A percentile compares a stretch with the other conserved stretches of the same genome.
These are phyloP conservation scores for Cladosporium phlei DNA, from an alignment of 2,329 filamentous ascomycete species.

Conservation along the genomic window DNA sequence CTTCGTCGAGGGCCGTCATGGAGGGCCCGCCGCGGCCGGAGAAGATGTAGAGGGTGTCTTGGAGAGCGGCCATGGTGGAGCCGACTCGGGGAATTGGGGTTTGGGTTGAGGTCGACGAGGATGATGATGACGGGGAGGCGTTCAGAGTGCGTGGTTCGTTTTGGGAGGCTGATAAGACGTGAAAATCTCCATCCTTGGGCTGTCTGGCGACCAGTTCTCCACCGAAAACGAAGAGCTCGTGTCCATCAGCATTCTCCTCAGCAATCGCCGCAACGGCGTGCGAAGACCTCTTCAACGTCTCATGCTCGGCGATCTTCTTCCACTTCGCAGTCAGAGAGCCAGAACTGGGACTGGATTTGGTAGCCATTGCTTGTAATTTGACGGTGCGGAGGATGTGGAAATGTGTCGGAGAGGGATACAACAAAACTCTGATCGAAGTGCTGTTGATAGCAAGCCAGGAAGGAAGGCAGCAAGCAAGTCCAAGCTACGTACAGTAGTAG, in stretches of 20 bases:
- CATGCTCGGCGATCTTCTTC: constrained; percentile 32
- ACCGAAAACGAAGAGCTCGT: constrained; percentile 70
- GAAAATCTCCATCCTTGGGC: constrained; percentile 68
- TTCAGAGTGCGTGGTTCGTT: constrained; percentile 5
- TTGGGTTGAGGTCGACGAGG: background rate
- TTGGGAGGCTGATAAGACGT: constrained; percentile 47
- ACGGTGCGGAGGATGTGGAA: no score
- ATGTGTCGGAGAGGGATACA: no score
- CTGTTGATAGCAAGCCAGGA: no score
- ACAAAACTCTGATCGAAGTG: no score
- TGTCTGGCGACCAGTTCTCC: constrained; percentile 64
- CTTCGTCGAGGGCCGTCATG: constrained; percentile 68
- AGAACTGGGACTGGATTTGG: no score
- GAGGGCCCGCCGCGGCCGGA: constrained; percentile 68
- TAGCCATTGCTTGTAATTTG: no score
- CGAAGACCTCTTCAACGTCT: constrained; percentile 63
- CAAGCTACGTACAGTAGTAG: no score
- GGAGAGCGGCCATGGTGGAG: constrained; percentile 64
- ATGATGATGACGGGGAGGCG: background rate
- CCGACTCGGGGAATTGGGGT: constrained; percentile 68
- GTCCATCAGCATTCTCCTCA: no score
- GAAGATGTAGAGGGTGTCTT: constrained; percentile 71
- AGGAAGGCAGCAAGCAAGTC: no score
- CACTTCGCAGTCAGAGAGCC: constrained; percentile 29
- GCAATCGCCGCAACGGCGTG: constrained; percentile 56